phyloP scores from a whole-genome alignment of 2,329 filamentous ascomycete species.

The Fusarium palustre region DNA sequence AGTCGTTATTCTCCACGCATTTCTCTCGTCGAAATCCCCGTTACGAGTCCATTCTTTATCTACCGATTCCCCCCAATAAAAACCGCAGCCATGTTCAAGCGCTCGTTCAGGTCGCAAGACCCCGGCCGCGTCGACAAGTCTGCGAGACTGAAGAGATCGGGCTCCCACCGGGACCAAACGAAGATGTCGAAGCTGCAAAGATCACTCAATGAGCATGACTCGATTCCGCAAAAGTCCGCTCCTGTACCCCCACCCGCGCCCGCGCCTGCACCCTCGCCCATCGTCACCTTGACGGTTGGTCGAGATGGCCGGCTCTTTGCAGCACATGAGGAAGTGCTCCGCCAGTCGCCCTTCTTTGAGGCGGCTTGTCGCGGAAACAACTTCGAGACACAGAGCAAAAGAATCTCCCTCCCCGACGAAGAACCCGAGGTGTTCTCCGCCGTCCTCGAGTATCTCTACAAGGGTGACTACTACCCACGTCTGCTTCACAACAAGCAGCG shows the following conservation, averaged over 20 bases:
- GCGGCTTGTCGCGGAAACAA: constrained; percentile 77
- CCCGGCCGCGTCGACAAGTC: constrained; percentile 83
- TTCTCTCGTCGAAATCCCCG: constrained; percentile 35
- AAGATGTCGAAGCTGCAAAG: constrained; percentile 89
- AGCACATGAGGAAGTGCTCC: constrained; percentile 92
- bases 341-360: constrained; percentile 86
- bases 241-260: constrained; percentile 31
- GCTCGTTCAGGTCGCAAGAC: constrained; percentile 85
- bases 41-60: constrained; percentile 48
- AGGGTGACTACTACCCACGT: constrained; percentile 93
- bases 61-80: constrained; percentile 31
- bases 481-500: constrained; percentile 87
- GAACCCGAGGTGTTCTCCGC: constrained; percentile 94
- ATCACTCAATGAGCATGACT: constrained; percentile 73
- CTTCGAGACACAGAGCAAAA: constrained; percentile 81
- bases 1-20: constrained; percentile 25
- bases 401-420: constrained; percentile 77
- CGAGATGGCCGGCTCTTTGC: constrained; percentile 90
- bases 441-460: constrained; percentile 96
- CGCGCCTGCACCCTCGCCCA: constrained; percentile 68
- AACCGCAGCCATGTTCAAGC: constrained; percentile 83
- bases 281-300: constrained; percentile 88
- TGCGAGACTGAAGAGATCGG: constrained; percentile 77
- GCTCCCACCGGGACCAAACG: constrained; percentile 73
- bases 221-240: constrained; percentile 46